A percentile compares a stretch with the other conserved stretches of the same genome.
Evolutionary conservation across 1,139 yeast genomes (phyloP).

Genomic region (Candida labiduridarum): DNA sequence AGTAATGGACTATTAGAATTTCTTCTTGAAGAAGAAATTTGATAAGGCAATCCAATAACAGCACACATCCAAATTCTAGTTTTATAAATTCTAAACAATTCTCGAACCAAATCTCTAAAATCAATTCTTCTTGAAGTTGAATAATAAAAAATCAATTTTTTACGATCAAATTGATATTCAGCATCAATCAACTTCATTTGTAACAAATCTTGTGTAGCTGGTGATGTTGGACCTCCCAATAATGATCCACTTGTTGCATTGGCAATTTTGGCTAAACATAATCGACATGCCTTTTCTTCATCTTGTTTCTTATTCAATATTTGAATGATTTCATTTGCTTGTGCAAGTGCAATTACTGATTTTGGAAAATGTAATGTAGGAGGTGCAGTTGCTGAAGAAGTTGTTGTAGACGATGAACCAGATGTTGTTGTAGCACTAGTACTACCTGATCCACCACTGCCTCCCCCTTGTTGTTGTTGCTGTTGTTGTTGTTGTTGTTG

Average conservation of each 20-base stretch:
- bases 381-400: conserved; percentile 27
- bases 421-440: background rate
- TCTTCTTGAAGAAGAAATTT: conserved; percentile 14
- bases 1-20: conserved; percentile 14
- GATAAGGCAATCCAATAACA: conserved; percentile 46
- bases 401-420: conserved; percentile 6
- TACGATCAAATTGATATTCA: conserved; percentile 94
- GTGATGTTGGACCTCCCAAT: conserved; percentile 15
- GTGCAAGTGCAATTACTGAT: conserved; percentile 73
- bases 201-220: conserved; percentile 24
- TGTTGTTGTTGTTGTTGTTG: conserved; percentile 1
- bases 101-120: conserved; percentile 89
- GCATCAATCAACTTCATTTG: conserved; percentile 64
- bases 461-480: background rate
- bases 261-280: conserved; percentile 61
- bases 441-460: background rate
- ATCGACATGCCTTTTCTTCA: conserved; percentile 71
- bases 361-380: conserved; percentile 64
- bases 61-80: conserved; percentile 99
- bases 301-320: conserved; percentile 63
- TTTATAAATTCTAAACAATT: conserved; percentile 87
- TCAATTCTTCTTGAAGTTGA: conserved; percentile 82
- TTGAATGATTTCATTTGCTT: conserved; percentile 60
- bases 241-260: conserved; percentile 28
- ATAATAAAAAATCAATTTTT: conserved; percentile 86